phyloP scores from a whole-genome alignment of 2,329 filamentous ascomycete genomes.

The Ampelomyces quisqualis region DNA sequence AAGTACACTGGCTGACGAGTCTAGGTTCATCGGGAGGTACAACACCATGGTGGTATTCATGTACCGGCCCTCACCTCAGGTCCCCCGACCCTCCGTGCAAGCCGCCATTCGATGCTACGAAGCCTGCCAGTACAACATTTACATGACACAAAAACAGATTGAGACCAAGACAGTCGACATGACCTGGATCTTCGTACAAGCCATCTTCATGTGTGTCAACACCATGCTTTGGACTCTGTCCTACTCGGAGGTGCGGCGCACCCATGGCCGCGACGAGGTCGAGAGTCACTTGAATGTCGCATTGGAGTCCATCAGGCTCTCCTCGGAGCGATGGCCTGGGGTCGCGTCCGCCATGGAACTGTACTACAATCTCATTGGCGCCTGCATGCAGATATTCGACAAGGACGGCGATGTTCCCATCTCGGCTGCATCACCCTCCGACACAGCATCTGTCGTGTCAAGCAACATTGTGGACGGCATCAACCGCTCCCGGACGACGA shows the following conservation, averaged over 20 bases:
- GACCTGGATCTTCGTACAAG: slow-evolving; percentile 90
- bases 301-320: slow-evolving; percentile 75
- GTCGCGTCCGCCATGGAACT: slow-evolving; percentile 80
- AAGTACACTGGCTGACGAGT: not conserved
- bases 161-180: slow-evolving; percentile 74
- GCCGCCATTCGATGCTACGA: slow-evolving; percentile 82
- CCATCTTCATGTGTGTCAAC: slow-evolving; percentile 88
- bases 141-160: slow-evolving; percentile 78
- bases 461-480: slow-evolving; percentile 46
- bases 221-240: slow-evolving; percentile 90
- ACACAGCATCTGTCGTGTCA: slow-evolving; percentile 46
- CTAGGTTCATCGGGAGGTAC: slow-evolving; percentile 66
- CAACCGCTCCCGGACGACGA: slow-evolving; percentile 49
- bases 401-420: slow-evolving; percentile 55
- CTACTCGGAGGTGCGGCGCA: slow-evolving; percentile 76
- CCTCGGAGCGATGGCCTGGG: slow-evolving; percentile 88
- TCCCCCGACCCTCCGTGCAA: slow-evolving; percentile 77
- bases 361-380: slow-evolving; percentile 80
- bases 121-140: slow-evolving; percentile 77
- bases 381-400: slow-evolving; percentile 86
- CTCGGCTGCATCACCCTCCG: slow-evolving; percentile 51
- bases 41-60: slow-evolving; percentile 88
- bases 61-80: slow-evolving; percentile 87
- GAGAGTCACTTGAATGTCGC: slow-evolving; percentile 72
- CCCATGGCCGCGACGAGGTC: slow-evolving; percentile 72